Evolutionary conservation across 306 rosid genomes (phyloP), one percentile per base, ranked within the genome.

Genomic region (Rosa chinensis): DNA sequence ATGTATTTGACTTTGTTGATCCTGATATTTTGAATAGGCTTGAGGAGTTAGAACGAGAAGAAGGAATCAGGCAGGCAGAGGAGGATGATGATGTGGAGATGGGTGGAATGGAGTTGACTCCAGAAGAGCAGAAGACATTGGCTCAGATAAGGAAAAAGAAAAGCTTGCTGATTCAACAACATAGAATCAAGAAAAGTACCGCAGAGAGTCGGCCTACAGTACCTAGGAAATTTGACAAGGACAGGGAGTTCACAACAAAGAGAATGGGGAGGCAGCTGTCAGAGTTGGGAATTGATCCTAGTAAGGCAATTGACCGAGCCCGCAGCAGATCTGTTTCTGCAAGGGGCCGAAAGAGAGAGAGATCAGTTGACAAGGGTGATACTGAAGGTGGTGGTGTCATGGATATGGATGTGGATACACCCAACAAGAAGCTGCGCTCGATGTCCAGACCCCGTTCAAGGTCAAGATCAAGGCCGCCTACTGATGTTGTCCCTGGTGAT

Each of bases 1-100:
- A 93, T 70, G 93, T 93, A 39, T 90, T 87, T 80, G 98, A 93
- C 82, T 92, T 89, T 74, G 72, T 93, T 45, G 98, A 93, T 85
- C 89, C 97, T 49, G 97, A 92, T 80, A 92, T 93, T 78, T 78
- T 90, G 7, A 82, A 48, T 1, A 89, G 97, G 91, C 89, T 93
- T 70, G 92, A 66, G 45, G 70, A 66, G 45, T 66, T 66, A 0
- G 45, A 66, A 16, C 43, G 20, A 37, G 70, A 64, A 91, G 81
- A 90, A 56, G 97, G 97, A 43, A 14, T 84, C 1, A 81, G 89
- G 61, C 88, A 78, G 84, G 92, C 84, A 5, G 94, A 88, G 64
- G 90, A 73, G 47, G 87, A 45, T n/a, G 87, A 81, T 47, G 89
- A 78, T 72, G 96, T 89, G 89, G 97, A 93, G 88, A 81, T 89